Conservation (phyloP, 495 filamentous ascomycete species). For the Neurospora sp. region DNA sequence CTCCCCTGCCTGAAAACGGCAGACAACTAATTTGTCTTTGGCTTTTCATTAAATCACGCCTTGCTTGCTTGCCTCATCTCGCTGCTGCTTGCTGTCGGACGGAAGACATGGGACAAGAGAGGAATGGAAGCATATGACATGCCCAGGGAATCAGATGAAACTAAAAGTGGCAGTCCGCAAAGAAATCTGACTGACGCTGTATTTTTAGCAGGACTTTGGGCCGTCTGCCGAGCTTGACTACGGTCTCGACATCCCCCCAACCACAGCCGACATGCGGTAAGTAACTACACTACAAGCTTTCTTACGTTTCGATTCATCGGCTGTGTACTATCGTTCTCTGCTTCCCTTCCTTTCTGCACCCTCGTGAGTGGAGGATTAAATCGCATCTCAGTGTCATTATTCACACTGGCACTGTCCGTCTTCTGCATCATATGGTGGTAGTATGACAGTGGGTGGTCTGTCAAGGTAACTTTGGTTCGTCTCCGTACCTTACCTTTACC, state of each 20-base stretch:
- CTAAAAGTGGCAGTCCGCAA: neutral
- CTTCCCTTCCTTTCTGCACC: neutral
- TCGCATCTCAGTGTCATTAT: neutral
- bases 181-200: slow-evolving; percentile 14
- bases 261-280: slow-evolving; percentile 39
- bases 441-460: neutral
- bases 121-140: slow-evolving; percentile 8
- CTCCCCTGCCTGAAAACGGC: neutral
- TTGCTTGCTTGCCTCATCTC: neutral
- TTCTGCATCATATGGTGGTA: neutral
- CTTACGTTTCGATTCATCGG: slow-evolving; percentile 4
- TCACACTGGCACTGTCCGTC: neutral
- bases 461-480: neutral
- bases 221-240: slow-evolving; percentile 39
- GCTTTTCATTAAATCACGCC: neutral
- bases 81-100: neutral
- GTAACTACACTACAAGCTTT: slow-evolving; percentile 11
- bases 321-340: neutral
- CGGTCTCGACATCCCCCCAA: slow-evolving; percentile 27
- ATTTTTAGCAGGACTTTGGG: slow-evolving; percentile 37
- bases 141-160: neutral
- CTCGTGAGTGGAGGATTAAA: neutral
- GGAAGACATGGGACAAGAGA: slow-evolving; percentile 8
- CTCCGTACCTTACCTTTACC: neutral
- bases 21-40: neutral